Percentiles rank a stretch among this genome's conserved stretches.
These are phyloP conservation scores for Ceratobasidium sp. DNA, from an alignment of 1,284 basidiomycete genomes.

Conservation along the genomic window DNA sequence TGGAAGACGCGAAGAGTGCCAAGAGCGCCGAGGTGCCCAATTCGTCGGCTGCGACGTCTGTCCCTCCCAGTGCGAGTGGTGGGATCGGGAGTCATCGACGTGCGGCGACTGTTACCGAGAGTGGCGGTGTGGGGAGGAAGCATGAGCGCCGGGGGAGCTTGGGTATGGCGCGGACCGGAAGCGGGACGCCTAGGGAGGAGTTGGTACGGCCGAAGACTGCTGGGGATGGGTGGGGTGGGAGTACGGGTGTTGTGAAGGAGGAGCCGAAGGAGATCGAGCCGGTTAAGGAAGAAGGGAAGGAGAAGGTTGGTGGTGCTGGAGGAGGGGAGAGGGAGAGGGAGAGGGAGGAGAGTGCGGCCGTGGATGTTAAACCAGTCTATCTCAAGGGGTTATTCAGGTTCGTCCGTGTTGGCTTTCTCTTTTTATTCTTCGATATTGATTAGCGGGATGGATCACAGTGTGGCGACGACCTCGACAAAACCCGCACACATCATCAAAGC, in stretches of 20 bases:
- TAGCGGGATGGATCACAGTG: constrained; percentile 62
- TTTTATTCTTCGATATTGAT: neutral
- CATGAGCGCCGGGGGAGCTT: constrained; percentile 84
- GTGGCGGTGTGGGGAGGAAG: constrained; percentile 58
- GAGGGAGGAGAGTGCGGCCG: constrained; percentile 56
- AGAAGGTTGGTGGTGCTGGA: constrained; percentile 11
- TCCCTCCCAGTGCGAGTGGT: constrained; percentile 40
- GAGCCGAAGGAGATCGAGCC: constrained; percentile 60
- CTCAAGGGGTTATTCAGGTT: constrained; percentile 90
- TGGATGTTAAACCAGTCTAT: constrained; percentile 89
- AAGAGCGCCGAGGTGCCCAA: constrained; percentile 54
- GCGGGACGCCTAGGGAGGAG: constrained; percentile 63
- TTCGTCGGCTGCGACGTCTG: constrained; percentile 68
- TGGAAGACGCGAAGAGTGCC: constrained; percentile 18
- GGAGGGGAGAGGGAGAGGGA: constrained; percentile 53
- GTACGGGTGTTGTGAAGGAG: constrained; percentile 57
- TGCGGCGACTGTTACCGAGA: constrained; percentile 79
- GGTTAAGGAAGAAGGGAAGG: constrained; percentile 23
- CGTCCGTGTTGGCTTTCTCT: constrained; percentile 51
- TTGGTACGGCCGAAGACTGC: constrained; percentile 66
- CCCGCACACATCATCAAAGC: constrained; percentile 81
- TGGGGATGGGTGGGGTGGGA: constrained; percentile 55
- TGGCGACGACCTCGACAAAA: constrained; percentile 95
- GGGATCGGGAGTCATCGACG: constrained; percentile 68
- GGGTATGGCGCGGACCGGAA: constrained; percentile 67